Percentiles rank a stretch among this genome's conserved stretches.
Conservation (phyloP, 106 monocot species). For the Iris macrosiphon region DNA sequence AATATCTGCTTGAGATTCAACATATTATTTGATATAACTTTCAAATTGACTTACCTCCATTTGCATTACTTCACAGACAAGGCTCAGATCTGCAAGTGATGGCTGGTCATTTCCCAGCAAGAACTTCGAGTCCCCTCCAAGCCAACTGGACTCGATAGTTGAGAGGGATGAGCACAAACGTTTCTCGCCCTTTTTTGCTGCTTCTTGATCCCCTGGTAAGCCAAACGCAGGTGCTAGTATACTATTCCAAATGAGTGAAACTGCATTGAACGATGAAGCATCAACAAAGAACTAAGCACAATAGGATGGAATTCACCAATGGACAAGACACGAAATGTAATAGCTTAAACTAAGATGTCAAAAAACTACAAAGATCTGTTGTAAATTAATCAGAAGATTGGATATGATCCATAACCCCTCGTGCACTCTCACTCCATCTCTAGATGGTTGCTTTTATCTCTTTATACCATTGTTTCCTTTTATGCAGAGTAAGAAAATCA, state of each 20-base stretch:
- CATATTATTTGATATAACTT: too few species aligned
- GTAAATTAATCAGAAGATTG: too few species aligned
- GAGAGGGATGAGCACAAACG: slow-evolving; percentile 44
- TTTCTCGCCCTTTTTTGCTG: slow-evolving; percentile 51
- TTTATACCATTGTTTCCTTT: too few species aligned
- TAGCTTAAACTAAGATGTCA: too few species aligned
- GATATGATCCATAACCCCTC: too few species aligned
- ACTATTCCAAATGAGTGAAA: slow-evolving; percentile 28
- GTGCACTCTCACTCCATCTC: too few species aligned
- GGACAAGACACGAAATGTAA: too few species aligned
- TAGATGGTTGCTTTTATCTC: too few species aligned
- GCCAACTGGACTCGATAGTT: slow-evolving; percentile 62
- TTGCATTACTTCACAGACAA: slow-evolving; percentile 89
- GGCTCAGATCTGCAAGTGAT: slow-evolving; percentile 89
- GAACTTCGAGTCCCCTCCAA: slow-evolving; percentile 57
- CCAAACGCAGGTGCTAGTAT: slow-evolving; percentile 59
- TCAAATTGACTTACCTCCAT: slow-evolving; percentile 77
- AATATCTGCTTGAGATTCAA: too few species aligned
- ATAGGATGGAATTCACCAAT: too few species aligned
- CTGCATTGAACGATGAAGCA: slow-evolving; percentile 28
- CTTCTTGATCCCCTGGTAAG: slow-evolving; percentile 34
- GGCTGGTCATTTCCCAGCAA: slow-evolving; percentile 57
- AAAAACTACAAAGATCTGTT: too few species aligned
- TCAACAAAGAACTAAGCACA: neutral
- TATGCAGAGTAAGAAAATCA: too few species aligned